Base-by-base conservation (phyloP, 2,329 filamentous ascomycete genomes). In the Botryotinia narcissicola region DNA sequence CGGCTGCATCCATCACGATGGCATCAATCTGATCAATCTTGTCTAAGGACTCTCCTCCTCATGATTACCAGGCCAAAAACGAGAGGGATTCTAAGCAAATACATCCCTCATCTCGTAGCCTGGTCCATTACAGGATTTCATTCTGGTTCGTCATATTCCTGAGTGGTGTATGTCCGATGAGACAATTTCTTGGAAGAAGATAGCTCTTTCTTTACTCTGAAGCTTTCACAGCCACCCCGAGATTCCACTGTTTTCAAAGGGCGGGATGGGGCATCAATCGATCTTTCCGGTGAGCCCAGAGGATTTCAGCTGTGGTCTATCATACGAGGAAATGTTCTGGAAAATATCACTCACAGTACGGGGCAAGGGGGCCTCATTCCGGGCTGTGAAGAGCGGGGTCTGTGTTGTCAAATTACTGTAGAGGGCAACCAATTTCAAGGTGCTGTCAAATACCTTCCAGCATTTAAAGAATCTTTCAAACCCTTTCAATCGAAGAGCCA, bases 141-240 rank as follows among this genome's bases (percentile, higher is more conserved):
- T 40, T 32, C 9, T 68, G 35, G 35, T 42, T 18, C 37, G 12
- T 48, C 66, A 57, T 54, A 68, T 68, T 57, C 10, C 3, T 42
- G 46, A 29, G 25, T 54, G 40, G 25, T 20, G 25, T 18, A 32
- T 42, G 66, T 48, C 66, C 25, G 16, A 14, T 18, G 18, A 20
- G 10, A 68, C 29, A 7, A 29, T 57, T 32, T 42, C 18, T 40
- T 42, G 37, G 46, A 22, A 35, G 16, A 54, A 35, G 3, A 54
- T 32, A 8, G 12, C 32, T 16, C 29, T 32, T 40, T 40, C 29
- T 68, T 68, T 68, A 32, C 29, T 48, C 59, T 68, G 16, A 20
- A 32, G 22, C n/a, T 18, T 37, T 60, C 62, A 72, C 37, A 42
- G 62, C 62, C 62, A 72, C 62, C 62, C 51, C 37, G 35, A 42